Base-by-base conservation (phyloP, 768 basidiomycete species). In the Suillus americanus region DNA sequence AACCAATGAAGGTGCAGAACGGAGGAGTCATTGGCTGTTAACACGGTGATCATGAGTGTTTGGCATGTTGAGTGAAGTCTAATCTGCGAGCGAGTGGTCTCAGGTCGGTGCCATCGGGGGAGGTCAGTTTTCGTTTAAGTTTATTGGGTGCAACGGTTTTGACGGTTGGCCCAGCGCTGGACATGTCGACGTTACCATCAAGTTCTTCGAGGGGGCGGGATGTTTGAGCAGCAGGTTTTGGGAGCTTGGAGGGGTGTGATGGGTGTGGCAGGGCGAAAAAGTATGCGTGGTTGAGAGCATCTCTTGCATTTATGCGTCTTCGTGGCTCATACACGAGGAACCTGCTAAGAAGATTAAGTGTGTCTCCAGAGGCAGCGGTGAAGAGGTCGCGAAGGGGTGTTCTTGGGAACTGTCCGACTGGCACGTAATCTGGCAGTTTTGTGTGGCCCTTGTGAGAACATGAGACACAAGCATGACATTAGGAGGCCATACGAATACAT, bases 231-330 rank as follows among this genome's bases (percentile, higher is more conserved):
- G 70, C 67, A 63, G 86, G 78, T 85, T 96, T 94, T 0, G 97
- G 97, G 1, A 99, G 84, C 70, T 93, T 91, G 9, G 88, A 89
- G 0, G 95, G 95, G 67, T 92, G 90, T 0, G 95, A 90, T 0
- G 97, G 95, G 68, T 91, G 87, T 9, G 95, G 95, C 4, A 91
- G 80, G 13, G 91, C 86, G 48, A 86, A 85, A 81, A 99, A 98
- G 76, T 97, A 99, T 3, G 91, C 79, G 71, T 99, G 95, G 56
- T 83, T 75, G 18, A 99, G 86, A 10, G 94, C 92, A 69, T 95
- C 89, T 77, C 81, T 83, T 13, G 95, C 93, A 33, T 85, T 81
- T 63, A 95, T 89, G 16, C 97, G 88, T 69, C 85, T 88, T 40
- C 87, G 81, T 5, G 97, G 97, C 72, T 99, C 94, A 70, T 92